These are phyloP conservation scores for Ceratopteris richardii DNA, from an alignment of 75 land plant genomes.

Conservation along the genomic window DNA sequence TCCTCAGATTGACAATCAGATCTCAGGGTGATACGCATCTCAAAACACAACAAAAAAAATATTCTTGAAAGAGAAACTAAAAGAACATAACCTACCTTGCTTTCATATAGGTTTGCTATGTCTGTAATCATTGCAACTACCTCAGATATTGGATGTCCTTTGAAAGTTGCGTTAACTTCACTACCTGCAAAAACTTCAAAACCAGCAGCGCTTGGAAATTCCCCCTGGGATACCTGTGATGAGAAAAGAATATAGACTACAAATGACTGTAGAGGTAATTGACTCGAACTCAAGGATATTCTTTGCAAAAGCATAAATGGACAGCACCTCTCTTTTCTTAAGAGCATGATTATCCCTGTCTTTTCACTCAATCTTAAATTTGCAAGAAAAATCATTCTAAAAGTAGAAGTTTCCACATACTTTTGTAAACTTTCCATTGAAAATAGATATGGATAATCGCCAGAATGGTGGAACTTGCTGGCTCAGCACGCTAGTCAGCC, in stretches of 20 bases:
- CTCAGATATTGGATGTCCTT: slow-evolving; percentile 72
- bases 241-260: too few species aligned
- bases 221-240: slow-evolving; percentile 3
- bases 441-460: slow-evolving; percentile 82
- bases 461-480: slow-evolving; percentile 85
- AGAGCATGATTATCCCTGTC: too few species aligned
- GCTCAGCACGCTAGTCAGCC: slow-evolving; percentile 71
- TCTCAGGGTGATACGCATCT: background rate
- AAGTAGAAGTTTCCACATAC: slow-evolving; percentile 22
- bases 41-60: background rate
- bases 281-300: too few species aligned
- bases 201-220: background rate
- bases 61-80: background rate
- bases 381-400: background rate
- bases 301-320: too few species aligned
- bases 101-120: slow-evolving; percentile 66
- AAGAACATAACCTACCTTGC: slow-evolving; percentile 42
- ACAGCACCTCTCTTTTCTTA: too few species aligned
- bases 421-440: slow-evolving; percentile 96
- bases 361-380: too few species aligned
- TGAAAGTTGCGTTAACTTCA: background rate
- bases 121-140: slow-evolving; percentile 79
- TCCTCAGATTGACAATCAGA: slow-evolving; percentile 11
- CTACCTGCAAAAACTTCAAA: background rate
- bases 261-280: too few species aligned